Percentiles rank a stretch among this genome's conserved stretches.
Evolutionary conservation across 2,329 filamentous ascomycete species (phyloP).

Genomic region (Shiraia sp.): DNA sequence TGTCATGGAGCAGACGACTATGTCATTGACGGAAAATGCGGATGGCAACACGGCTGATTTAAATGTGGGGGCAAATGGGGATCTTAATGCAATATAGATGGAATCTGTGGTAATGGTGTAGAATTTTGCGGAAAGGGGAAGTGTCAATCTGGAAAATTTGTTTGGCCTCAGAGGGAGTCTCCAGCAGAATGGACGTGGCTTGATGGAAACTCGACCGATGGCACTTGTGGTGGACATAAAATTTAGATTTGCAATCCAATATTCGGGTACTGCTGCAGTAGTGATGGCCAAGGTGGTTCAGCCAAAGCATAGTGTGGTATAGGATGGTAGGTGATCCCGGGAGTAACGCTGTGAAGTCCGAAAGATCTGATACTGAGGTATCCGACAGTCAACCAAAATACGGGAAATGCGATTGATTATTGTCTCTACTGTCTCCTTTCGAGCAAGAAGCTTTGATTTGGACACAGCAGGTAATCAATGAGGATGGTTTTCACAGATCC

Average conservation of each 20-base stretch:
- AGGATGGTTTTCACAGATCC: too few species aligned
- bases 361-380: too few species aligned
- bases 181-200: neutral
- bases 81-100: conserved; percentile 1
- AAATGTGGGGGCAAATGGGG: conserved; percentile 12
- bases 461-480: too few species aligned
- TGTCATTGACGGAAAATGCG: conserved; percentile 9
- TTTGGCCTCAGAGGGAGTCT: too few species aligned
- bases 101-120: conserved; percentile 5
- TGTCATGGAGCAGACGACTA: neutral
- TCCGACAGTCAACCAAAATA: too few species aligned
- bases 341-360: too few species aligned
- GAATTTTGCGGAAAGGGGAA: conserved; percentile 7
- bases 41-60: neutral
- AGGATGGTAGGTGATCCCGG: neutral
- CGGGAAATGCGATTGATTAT: too few species aligned
- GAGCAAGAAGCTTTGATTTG: too few species aligned
- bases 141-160: conserved; percentile 7
- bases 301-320: neutral
- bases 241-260: neutral
- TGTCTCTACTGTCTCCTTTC: too few species aligned
- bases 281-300: neutral
- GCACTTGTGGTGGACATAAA: conserved; percentile 2
- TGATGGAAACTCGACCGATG: conserved; percentile 5
- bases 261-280: neutral